Percentiles rank a stretch among this genome's conserved stretches.
Evolutionary conservation across 495 filamentous ascomycete species (phyloP).

Genomic region (Neurospora sp.): DNA sequence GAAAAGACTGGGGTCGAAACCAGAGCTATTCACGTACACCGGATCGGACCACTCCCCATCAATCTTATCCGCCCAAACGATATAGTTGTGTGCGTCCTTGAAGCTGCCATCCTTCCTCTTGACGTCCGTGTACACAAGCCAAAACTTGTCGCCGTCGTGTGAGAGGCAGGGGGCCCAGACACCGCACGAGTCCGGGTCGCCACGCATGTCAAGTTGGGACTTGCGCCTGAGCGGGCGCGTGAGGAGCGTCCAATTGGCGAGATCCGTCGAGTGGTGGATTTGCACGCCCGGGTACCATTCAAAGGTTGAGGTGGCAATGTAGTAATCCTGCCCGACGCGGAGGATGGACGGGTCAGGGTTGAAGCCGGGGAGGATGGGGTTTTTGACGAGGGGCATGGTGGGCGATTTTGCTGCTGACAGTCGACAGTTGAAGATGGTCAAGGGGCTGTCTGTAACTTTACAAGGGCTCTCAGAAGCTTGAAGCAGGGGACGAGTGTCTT

Average conservation of each 20-base stretch:
- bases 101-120: conserved; percentile 47
- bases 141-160: conserved; percentile 49
- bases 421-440: background rate
- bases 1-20: conserved; percentile 50
- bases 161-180: conserved; percentile 54
- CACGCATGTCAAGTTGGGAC: conserved; percentile 52
- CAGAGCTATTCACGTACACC: conserved; percentile 40
- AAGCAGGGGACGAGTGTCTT: background rate
- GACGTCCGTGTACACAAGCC: conserved; percentile 46
- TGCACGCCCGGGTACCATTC: conserved; percentile 53
- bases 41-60: conserved; percentile 49
- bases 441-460: background rate
- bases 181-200: conserved; percentile 47
- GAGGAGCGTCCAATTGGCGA: conserved; percentile 49
- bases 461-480: background rate
- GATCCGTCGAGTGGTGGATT: conserved; percentile 47
- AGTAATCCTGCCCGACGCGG: conserved; percentile 47
- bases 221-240: conserved; percentile 49
- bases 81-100: conserved; percentile 48
- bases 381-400: conserved; percentile 36
- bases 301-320: conserved; percentile 53
- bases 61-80: conserved; percentile 34
- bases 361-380: conserved; percentile 55
- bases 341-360: conserved; percentile 53
- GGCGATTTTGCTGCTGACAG: background rate